Conservation (phyloP, 331 rosid genomes). For the Erythrophleum ivorense region DNA sequence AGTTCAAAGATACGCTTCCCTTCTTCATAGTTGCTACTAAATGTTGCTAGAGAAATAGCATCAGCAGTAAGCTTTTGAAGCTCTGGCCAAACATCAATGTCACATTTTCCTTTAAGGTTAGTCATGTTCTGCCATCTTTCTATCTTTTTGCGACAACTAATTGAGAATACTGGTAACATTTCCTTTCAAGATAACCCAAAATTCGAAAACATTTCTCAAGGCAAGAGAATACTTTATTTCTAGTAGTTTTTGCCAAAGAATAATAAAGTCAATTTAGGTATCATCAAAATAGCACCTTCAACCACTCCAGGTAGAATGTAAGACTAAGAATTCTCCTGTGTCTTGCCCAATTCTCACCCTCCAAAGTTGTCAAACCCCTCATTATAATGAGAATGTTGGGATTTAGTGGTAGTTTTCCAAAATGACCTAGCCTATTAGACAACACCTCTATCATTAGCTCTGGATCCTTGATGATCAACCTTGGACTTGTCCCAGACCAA, state of each 20-base stretch:
- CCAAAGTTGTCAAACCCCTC: conserved; percentile 52
- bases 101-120: conserved; percentile 39
- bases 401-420: conserved; percentile 52
- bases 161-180: conserved; percentile 51
- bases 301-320: conserved; percentile 57
- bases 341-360: conserved; percentile 54
- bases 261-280: background rate
- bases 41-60: conserved; percentile 53
- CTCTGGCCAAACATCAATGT: conserved; percentile 59
- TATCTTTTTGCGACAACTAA: conserved; percentile 53
- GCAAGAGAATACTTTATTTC: background rate
- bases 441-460: conserved; percentile 52
- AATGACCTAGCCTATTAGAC: conserved; percentile 55
- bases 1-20: conserved; percentile 56
- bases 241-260: background rate
- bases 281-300: conserved; percentile 50
- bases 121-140: conserved; percentile 48
- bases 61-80: conserved; percentile 54
- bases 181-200: conserved; percentile 27
- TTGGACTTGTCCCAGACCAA: conserved; percentile 60
- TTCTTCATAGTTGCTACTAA: conserved; percentile 56
- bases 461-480: conserved; percentile 56
- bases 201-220: background rate
- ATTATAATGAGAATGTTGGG: conserved; percentile 51
- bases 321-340: conserved; percentile 56